Evolutionary conservation across 2,329 filamentous ascomycete species (phyloP), one percentile per base, ranked within the genome.

Genomic region (Madurella mycetomatis): DNA sequence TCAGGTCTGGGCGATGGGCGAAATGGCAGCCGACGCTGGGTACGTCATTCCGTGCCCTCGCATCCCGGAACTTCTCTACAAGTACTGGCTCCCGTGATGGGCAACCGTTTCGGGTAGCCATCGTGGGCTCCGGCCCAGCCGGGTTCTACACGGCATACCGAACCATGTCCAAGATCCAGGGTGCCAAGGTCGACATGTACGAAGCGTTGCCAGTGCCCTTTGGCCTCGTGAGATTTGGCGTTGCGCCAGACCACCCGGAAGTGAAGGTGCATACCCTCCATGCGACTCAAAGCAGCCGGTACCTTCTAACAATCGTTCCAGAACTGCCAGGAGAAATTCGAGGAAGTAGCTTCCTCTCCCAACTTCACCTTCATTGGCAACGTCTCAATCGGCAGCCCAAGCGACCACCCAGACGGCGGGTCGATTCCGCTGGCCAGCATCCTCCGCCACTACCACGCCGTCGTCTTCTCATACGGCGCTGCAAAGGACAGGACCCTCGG

Each of bases 221-320:
- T 67, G 94, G 94, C 1, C 79, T 99, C 52, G 92, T 95, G 47
- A 81, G 94, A 52, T 96, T 94, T 67, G 94, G 94, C 9, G 94
- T 99, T 55, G 95, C 94, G n/a, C 94, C 94, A 5, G 94, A 99
- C 69, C 94, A 99, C 72, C 92, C 94, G 0, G 92, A 99, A 74
- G 94, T 99, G 62, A 99, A 99, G 83, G 90, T 94, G 74, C 56
- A 13, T 16, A 25, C 30, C n/a, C 1, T 11, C 17, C 9, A 16
- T 25, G 7, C 25, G 1, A 25, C 7, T 3, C 25, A 25, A 25
- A 25, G 25, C 25, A 25, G 25, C 25, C 3, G 7, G 7, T 4
- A 7, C 25, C 4, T 25, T 25, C 25, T 25, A 25, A 25, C 25
- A 25, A 25, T 25, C 25, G 25, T 25, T 12, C 18, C 48, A 95